Evolutionary conservation across 192 early-diverging fungal species (phyloP), one percentile per base, ranked within the genome.

Genomic region (Mortierella antarctica): DNA sequence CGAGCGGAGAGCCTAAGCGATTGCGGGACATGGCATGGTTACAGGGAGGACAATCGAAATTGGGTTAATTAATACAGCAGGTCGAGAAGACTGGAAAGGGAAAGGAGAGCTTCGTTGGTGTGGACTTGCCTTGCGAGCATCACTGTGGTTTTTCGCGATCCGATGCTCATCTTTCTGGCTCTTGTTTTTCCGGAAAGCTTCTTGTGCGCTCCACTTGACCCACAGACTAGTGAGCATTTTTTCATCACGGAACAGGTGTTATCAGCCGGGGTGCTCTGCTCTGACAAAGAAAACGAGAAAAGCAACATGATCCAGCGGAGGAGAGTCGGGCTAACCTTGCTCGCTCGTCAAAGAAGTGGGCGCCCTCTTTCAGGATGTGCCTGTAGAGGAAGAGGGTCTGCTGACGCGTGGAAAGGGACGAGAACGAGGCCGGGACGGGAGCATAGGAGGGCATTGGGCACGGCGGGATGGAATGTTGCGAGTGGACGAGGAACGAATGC

Each of bases 281-380:
- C 31, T 31, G 31, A 31, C 31, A 31, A 31, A 31, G 1, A 31
- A 31, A 31, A 31, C 3, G 3, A 31, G 3, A 31, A 31, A 23
- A 42, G 31, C 2, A 21, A 10, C 21, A 57, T 57, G 21, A 23
- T 7, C 52, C 21, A 3, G 2, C 39, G 17, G 39, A 0, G 14
- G 21, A 1, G 60, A 49, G 23, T 62, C 17, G 39, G 15, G 20
- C 9, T 41, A 63, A 71, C 77, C 77, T 80, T 55, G 77, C 60
- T 12, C 77, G 70, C 39, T 80, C 77, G 48, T 80, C 77, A 68
- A 80, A 80, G 60, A 80, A 80, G 8, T 17, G 51, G 1, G 70
- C 63, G 15, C 70, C 70, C n/a, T 80, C 65, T 13, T 65, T 23
- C 4, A 80, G 70, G 52, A 72, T 72, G 61, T 72, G 77, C 20